Evolutionary conservation across 305 asterid genomes (phyloP).

Genomic region (Solanum hybrid): DNA sequence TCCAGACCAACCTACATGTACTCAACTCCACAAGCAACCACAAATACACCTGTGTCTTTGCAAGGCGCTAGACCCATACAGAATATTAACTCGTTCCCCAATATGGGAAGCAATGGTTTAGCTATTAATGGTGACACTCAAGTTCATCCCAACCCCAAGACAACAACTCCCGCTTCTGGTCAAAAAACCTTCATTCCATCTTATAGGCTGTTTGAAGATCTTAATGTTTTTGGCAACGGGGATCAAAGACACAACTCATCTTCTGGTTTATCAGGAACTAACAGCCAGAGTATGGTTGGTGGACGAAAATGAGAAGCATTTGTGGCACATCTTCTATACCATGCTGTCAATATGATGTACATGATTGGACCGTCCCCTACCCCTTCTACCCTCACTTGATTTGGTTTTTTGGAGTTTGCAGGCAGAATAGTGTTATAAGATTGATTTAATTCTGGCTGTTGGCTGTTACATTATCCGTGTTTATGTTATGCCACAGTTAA

Average conservation of each 20-base stretch:
- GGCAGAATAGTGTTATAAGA: not conserved
- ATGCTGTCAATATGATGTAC: slow-evolving; percentile 14
- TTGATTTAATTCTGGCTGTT: slow-evolving; percentile 7
- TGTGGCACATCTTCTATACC: not conserved
- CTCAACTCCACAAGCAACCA: slow-evolving; percentile 24
- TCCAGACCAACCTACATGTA: slow-evolving; percentile 26
- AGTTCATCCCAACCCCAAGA: slow-evolving; percentile 5
- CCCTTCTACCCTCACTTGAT: not conserved
- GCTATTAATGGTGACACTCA: slow-evolving; percentile 32
- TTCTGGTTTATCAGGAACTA: slow-evolving; percentile 43
- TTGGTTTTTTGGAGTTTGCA: not conserved
- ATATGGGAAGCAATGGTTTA: slow-evolving; percentile 17
- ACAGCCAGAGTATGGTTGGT: slow-evolving; percentile 40
- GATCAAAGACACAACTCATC: slow-evolving; percentile 42
- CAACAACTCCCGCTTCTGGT: slow-evolving; percentile 27
- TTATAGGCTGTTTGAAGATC: slow-evolving; percentile 85
- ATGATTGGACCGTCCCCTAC: not conserved
- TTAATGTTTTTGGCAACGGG: slow-evolving; percentile 58
- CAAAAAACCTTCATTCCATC: slow-evolving; percentile 83
- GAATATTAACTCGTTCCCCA: slow-evolving; percentile 11
- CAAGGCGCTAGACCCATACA: slow-evolving; percentile 18
- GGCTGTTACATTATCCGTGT: slow-evolving; percentile 2
- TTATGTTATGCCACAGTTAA: slow-evolving; percentile 1
- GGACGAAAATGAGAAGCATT: slow-evolving; percentile 37
- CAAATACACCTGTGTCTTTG: slow-evolving; percentile 11